Base-by-base conservation (phyloP, 2,329 filamentous ascomycete genomes). In the Phyllosticta capitalensis region DNA sequence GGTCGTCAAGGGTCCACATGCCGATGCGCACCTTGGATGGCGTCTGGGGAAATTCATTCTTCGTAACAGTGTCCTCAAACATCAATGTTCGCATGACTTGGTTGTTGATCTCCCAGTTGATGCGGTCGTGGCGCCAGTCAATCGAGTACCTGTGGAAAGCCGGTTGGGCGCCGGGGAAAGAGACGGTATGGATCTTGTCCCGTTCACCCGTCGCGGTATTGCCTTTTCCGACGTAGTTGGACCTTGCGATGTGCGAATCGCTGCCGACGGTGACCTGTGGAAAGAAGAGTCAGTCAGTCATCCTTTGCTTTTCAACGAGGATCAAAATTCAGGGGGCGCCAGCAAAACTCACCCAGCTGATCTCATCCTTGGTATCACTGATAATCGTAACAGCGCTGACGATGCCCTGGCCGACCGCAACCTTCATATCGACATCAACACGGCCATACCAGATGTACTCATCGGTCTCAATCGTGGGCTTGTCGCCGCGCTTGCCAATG, bases 61-160 rank as follows among this genome's bases (percentile, higher is more conserved):
- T 83, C 64, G 79, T 80, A 53, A 80, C 75, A 57, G 77, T 72
- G 54, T 87, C 83, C 20, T 74, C 75, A 59, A 83, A 81, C 9
- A 78, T 70, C n/a, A 89, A 76, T 1, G 81, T 84, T 62, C 89
- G 84, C 56, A 89, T 79, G 4, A 82, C 78, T 6, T 76, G 74
- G 64, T 83, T 83, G 66, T 95, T 88, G 59, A 94, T 84, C 66
- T 79, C 83, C 80, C 83, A 92, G 62, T 85, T 79, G n/a, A 91
- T 74, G 59, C 78, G 74, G 1, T 87, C 83, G 63, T 81, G 75
- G 21, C 84, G 17, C 38, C 38, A 45, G 14, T 45, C 38, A n/a
- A 45, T 45, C 38, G 38, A 45, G 38, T 45, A 45, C 38, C 2
- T 45, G 38, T 45, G 38, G 38, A n/a, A 45, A 7, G n/a, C n/a